These are phyloP conservation scores for Penicillium fuscoglaucum DNA, from an alignment of 2,329 filamentous ascomycete species.

Conservation along the genomic window DNA sequence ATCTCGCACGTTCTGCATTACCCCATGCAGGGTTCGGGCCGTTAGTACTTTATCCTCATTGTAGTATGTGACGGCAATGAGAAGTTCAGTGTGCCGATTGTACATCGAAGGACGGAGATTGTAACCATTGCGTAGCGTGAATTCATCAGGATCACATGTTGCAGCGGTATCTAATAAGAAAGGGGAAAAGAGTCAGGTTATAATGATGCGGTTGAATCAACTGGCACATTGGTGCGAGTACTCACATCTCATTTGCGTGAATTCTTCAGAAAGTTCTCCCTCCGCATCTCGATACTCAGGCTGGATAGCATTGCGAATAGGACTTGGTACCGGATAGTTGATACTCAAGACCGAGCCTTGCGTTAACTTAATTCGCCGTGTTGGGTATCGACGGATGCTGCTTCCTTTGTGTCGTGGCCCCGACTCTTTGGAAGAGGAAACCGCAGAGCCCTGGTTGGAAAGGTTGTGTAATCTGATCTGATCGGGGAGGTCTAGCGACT, in stretches of 20 bases:
- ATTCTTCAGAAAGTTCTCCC: conserved; percentile 18
- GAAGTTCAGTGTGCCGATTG: conserved; percentile 90
- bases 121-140: conserved; percentile 96
- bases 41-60: conserved; percentile 95
- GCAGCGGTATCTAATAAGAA: conserved; percentile 70
- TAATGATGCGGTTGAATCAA: not conserved
- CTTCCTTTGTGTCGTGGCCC: conserved; percentile 3
- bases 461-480: conserved; percentile 9
- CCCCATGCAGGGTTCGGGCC: conserved; percentile 84
- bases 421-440: conserved; percentile 4
- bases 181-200: not conserved
- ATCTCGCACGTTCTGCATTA: conserved; percentile 96
- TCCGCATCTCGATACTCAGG: conserved; percentile 16
- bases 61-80: conserved; percentile 96
- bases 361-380: conserved; percentile 17
- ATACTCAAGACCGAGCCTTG: conserved; percentile 18
- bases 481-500: conserved; percentile 1
- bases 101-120: conserved; percentile 96
- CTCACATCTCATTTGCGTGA: conserved; percentile 21
- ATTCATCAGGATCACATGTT: conserved; percentile 94
- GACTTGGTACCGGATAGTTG: conserved; percentile 19
- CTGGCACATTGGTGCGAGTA: not conserved
- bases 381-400: conserved; percentile 15
- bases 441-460: conserved; percentile 5
- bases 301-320: conserved; percentile 18